Percentiles rank a stretch among this genome's conserved stretches.
Evolutionary conservation across 257 asterid species (phyloP).

Genomic region (Solanum microdontum): DNA sequence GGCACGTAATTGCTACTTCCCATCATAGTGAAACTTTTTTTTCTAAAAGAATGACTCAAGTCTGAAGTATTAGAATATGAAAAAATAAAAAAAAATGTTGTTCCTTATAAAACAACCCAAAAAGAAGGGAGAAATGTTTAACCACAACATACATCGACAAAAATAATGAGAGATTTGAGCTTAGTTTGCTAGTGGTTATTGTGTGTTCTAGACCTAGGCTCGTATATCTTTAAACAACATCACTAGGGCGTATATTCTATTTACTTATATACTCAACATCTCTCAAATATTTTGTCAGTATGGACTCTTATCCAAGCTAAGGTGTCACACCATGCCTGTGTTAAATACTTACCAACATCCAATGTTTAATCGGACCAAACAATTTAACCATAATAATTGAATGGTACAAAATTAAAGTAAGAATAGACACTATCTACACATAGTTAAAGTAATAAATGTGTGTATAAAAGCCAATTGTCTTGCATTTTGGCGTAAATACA

Average conservation of each 20-base stretch:
- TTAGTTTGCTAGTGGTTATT: no score
- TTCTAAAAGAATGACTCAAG: background rate
- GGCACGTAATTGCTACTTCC: background rate
- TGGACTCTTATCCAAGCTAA: background rate
- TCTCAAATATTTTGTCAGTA: background rate
- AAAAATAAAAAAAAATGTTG: background rate
- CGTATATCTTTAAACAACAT: no score
- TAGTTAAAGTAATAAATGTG: background rate
- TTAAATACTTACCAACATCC: background rate
- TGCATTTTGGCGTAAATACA: background rate
- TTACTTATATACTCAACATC: background rate
- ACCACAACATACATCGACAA: background rate
- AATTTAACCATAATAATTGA: background rate
- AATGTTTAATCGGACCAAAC: background rate
- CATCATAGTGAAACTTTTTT: background rate
- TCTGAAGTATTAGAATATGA: background rate
- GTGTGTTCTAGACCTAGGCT: background rate
- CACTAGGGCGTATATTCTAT: rapidly evolving
- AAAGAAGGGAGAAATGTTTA: background rate
- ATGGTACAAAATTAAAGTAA: background rate
- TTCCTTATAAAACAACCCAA: background rate
- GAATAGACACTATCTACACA: background rate
- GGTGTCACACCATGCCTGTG: background rate
- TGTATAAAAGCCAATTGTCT: background rate
- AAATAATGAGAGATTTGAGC: no score